Evolutionary conservation across 2,329 filamentous ascomycete genomes (phyloP).

Genomic region (Onygenales sp.): DNA sequence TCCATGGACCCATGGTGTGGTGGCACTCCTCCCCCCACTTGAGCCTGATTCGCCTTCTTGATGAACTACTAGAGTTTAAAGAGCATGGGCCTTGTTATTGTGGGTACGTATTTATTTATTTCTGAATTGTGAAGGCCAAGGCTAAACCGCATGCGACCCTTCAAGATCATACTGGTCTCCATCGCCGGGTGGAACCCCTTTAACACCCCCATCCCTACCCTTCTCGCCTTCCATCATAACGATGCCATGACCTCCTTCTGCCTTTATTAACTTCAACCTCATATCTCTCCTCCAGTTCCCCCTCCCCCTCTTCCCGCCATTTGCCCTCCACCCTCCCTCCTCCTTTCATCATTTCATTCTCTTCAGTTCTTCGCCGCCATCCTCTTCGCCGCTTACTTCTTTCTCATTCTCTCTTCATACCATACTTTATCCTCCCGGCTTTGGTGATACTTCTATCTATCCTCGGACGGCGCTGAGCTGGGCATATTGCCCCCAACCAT

Average conservation of each 20-base stretch:
- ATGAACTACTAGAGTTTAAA: conserved; percentile 2
- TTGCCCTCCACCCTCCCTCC: conserved; percentile 8
- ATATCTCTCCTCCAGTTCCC: conserved; percentile 7
- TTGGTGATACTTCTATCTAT: conserved; percentile 5
- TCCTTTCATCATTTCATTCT: conserved; percentile 6
- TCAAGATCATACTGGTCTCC: not conserved
- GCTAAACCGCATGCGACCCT: conserved; percentile 1
- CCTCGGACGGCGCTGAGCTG: conserved; percentile 15
- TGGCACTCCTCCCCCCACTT: conserved; percentile 14
- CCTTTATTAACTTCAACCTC: conserved; percentile 5
- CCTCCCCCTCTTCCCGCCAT: conserved; percentile 12
- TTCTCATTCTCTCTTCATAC: not conserved
- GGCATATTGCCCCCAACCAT: not conserved
- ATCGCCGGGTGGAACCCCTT: not conserved
- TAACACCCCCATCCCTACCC: not conserved
- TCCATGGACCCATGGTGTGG: conserved; percentile 1
- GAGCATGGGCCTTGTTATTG: conserved; percentile 7
- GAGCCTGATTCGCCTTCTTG: conserved; percentile 10
- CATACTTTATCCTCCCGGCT: conserved; percentile 15
- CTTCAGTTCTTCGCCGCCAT: conserved; percentile 38
- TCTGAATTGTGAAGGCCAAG: conserved; percentile 1
- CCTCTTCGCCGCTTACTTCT: not conserved
- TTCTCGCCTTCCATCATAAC: not conserved
- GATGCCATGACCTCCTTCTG: not conserved
- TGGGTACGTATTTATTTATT: conserved; percentile 2